These are phyloP conservation scores for Amylostereum chailletii DNA, from an alignment of 1,284 basidiomycete genomes.

Conservation along the genomic window DNA sequence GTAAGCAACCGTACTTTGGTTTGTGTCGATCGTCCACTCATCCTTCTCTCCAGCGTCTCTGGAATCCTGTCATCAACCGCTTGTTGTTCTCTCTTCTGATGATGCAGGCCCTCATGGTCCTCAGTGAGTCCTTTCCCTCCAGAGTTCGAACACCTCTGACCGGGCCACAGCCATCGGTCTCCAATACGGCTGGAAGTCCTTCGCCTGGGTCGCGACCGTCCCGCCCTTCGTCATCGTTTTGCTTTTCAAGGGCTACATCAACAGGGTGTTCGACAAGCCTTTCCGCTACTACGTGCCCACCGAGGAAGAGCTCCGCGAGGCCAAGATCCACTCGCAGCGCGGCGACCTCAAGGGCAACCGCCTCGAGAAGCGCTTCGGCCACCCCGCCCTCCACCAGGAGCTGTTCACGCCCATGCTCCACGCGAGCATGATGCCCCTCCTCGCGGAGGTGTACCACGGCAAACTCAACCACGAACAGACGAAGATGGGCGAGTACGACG, in stretches of 20 bases:
- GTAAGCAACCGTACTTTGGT: conserved; percentile 35
- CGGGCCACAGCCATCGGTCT: conserved; percentile 68
- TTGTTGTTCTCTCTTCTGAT: conserved; percentile 66
- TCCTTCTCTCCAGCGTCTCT: conserved; percentile 56
- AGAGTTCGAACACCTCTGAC: neutral
- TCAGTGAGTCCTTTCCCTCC: conserved; percentile 52
- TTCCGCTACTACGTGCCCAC: conserved; percentile 79
- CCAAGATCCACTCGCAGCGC: conserved; percentile 63
- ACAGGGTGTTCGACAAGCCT: conserved; percentile 52
- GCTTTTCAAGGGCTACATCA: conserved; percentile 78
- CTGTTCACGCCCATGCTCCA: conserved; percentile 86
- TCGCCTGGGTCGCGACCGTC: conserved; percentile 62
- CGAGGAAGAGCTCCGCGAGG: conserved; percentile 60
- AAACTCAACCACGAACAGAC: conserved; percentile 56
- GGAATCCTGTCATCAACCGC: conserved; percentile 89
- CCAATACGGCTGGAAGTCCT: conserved; percentile 66
- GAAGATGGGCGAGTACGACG: conserved; percentile 65
- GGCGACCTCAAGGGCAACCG: conserved; percentile 62
- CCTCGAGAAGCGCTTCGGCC: conserved; percentile 78
- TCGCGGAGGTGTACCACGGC: conserved; percentile 68
- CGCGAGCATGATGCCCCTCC: conserved; percentile 72
- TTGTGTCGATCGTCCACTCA: neutral
- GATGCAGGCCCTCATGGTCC: conserved; percentile 80
- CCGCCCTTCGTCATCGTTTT: conserved; percentile 75
- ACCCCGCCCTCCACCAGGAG: conserved; percentile 72